These are phyloP conservation scores for Stachybotrys chartarum DNA, from an alignment of 2,329 filamentous ascomycete species.

Conservation along the genomic window DNA sequence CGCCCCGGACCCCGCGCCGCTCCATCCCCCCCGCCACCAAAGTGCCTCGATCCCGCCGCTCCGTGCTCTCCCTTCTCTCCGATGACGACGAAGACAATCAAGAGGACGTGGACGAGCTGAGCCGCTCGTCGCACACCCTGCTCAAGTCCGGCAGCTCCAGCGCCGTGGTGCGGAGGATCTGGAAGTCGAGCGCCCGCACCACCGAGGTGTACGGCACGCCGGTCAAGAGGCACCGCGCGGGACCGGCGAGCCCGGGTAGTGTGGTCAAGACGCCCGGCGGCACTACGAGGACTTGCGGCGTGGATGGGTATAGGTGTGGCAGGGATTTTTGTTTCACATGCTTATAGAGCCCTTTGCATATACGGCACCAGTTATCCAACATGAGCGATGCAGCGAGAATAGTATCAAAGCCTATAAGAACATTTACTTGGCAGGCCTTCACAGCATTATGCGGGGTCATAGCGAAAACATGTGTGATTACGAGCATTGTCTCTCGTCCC, in stretches of 20 bases:
- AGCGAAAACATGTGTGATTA: too few relatives aligned
- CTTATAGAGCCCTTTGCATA: conserved; percentile 18
- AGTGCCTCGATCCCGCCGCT: conserved; percentile 22
- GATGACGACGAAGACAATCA: conserved; percentile 27
- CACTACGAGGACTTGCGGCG: conserved; percentile 43
- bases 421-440: too few relatives aligned
- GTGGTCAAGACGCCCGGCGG: conserved; percentile 41
- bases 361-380: neutral
- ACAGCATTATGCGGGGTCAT: too few relatives aligned
- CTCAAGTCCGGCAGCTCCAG: conserved; percentile 8
- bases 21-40: conserved; percentile 15
- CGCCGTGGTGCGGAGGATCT: conserved; percentile 14
- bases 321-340: conserved; percentile 56
- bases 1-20: conserved; percentile 18
- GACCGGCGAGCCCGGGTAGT: conserved; percentile 9
- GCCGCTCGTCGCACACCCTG: conserved; percentile 8
- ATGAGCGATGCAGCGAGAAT: too few relatives aligned
- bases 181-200: conserved; percentile 20
- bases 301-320: conserved; percentile 47
- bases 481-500: too few relatives aligned
- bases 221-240: neutral
- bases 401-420: too few relatives aligned
- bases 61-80: conserved; percentile 36
- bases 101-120: conserved; percentile 28
- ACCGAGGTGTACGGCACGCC: conserved; percentile 19